Base-by-base conservation (phyloP, 768 basidiomycete species). In the Leccinellum albellum region DNA sequence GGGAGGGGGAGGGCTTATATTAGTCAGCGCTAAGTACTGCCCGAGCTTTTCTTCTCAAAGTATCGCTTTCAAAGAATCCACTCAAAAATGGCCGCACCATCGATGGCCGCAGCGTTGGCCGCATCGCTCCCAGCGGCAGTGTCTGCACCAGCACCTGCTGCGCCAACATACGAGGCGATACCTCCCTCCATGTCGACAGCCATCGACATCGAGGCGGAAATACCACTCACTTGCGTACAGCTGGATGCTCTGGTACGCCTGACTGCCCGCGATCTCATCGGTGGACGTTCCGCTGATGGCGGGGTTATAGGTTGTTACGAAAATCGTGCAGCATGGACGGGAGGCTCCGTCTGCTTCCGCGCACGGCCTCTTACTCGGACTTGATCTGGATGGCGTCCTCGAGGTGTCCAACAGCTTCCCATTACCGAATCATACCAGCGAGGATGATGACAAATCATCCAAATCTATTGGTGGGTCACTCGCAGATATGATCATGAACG, bases 371-470 rank as follows among this genome's bases (percentile, higher is more conserved):
- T 75, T 98, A 51, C 80, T 98, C 54, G 95, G 95, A 44, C 82
- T 98, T 55, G 95, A 98, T 76, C 77, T 98, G 33, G 93, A 96
- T 72, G 94, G 94, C 3, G 81, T 82, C 47, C 82, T 96, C 52
- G 94, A 97, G 76, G 83, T 97, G 59, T 91, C 91, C 59, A 94
- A 94, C 75, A 89, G 88, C 42, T 95, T 96, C 72, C 83, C 92
- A 24, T 75, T 94, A 70, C 90, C 89, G 50, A 80, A 86, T 61
- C 84, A 87, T 68, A 74, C 75, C 50, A 81, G 77, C 48, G 90
- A 91, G 52, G 91, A 93, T 17, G 90, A 91, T 40, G 90, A 91
- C 58, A 91, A 90, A 67, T 83, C 86, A n/a, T 71, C 82, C 15
- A 93, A 91, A 74, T 80, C 81, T 37, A 79, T 84, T 60, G 88